Evolutionary conservation across 352 stramenopile genomes (phyloP).

Genomic region (Globisporangium paroecandrum): DNA sequence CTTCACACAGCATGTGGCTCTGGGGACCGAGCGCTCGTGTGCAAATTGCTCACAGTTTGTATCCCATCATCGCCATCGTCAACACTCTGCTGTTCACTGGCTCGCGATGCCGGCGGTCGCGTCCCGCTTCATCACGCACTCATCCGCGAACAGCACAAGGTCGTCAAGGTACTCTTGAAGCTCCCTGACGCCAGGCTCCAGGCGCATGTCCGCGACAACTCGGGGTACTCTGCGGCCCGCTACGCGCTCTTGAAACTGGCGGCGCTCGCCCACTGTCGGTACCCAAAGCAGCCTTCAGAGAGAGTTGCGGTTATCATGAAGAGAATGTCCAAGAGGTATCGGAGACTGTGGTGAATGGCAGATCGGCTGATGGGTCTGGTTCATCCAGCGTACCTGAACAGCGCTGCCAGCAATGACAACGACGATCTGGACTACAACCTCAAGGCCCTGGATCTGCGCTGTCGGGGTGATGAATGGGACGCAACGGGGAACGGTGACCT

Average conservation of each 20-base stretch:
- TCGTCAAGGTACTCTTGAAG: constrained; percentile 31
- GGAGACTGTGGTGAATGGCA: constrained; percentile 7
- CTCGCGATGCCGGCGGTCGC: constrained; percentile 35
- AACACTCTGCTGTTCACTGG: constrained; percentile 23
- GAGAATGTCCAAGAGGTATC: constrained; percentile 24
- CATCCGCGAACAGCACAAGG: constrained; percentile 30
- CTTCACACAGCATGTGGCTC: constrained; percentile 32
- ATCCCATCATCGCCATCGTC: not conserved
- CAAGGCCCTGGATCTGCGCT: constrained; percentile 29
- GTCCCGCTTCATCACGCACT: constrained; percentile 53
- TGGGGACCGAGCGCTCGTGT: constrained; percentile 22
- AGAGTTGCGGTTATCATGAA: constrained; percentile 16
- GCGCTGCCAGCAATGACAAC: not conserved
- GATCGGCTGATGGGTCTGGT: not conserved
- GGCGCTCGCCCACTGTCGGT: constrained; percentile 17
- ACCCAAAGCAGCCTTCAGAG: not conserved
- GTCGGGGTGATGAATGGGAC: constrained; percentile 53
- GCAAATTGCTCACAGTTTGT: constrained; percentile 16
- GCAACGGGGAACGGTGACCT: constrained; percentile 35
- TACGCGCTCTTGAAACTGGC: constrained; percentile 48
- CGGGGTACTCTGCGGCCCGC: constrained; percentile 33
- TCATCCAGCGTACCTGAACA: not conserved
- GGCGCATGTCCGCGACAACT: constrained; percentile 36
- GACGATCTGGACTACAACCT: not conserved
- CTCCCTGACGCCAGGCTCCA: constrained; percentile 40